Percentiles rank a stretch among this genome's conserved stretches.
Evolutionary conservation across 345 rosid genomes (phyloP).

Genomic region (Camelina hispida): DNA sequence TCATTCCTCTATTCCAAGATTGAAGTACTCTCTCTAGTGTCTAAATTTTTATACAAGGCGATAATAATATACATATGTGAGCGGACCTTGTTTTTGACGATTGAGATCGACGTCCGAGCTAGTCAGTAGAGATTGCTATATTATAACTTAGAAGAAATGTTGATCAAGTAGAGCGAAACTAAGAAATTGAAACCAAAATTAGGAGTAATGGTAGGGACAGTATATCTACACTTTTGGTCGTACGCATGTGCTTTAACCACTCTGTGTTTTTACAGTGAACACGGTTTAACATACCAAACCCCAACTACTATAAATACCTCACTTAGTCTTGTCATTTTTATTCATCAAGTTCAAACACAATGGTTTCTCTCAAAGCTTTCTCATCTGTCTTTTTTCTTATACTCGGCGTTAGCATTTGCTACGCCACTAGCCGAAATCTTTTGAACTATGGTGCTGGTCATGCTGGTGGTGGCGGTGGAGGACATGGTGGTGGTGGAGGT

Average conservation of each 20-base stretch:
- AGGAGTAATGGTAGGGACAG: conserved; percentile 41
- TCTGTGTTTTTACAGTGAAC: conserved; percentile 12
- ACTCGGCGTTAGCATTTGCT: conserved; percentile 45
- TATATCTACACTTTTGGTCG: conserved; percentile 37
- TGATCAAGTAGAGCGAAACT: background rate
- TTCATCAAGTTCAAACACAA: conserved; percentile 39
- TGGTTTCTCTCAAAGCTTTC: conserved; percentile 47
- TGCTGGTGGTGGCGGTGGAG: conserved; percentile 46
- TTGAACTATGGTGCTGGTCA: conserved; percentile 36
- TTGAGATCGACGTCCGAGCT: background rate
- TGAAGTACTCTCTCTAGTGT: background rate
- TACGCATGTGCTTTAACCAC: conserved; percentile 30
- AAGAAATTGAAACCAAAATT: background rate
- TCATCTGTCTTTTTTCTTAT: conserved; percentile 42
- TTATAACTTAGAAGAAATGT: background rate
- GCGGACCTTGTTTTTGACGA: background rate
- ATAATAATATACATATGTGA: background rate
- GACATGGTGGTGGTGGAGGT: conserved; percentile 47
- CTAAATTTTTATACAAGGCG: too few species aligned
- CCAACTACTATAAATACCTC: conserved; percentile 43
- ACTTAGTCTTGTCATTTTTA: conserved; percentile 20
- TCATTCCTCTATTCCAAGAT: background rate
- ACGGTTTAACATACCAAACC: conserved; percentile 32
- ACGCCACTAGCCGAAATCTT: conserved; percentile 49
- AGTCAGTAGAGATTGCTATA: background rate